phyloP scores from a whole-genome alignment of 371 early-diverging fungal species.

The Mortierella polycephala region DNA sequence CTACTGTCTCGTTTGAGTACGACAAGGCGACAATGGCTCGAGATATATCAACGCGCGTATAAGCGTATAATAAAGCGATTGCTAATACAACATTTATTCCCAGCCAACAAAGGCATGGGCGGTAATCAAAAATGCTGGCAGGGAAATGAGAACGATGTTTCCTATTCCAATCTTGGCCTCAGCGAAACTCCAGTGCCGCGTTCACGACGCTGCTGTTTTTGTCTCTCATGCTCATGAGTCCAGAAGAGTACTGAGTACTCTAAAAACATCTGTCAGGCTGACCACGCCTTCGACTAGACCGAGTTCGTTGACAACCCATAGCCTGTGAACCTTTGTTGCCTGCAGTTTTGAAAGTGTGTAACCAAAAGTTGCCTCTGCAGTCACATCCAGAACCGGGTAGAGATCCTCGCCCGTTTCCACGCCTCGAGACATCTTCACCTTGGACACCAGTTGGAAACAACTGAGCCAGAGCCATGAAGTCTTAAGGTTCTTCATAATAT shows the following conservation, averaged over 20 bases:
- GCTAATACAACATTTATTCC: too few relatives aligned
- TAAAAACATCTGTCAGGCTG: conserved; percentile 77
- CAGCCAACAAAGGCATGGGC: too few relatives aligned
- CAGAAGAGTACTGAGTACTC: conserved; percentile 50
- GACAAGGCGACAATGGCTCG: too few relatives aligned
- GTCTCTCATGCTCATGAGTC: not conserved
- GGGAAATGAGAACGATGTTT: not conserved
- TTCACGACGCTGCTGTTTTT: not conserved
- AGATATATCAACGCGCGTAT: too few relatives aligned
- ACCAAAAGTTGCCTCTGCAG: conserved; percentile 69
- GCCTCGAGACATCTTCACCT: conserved; percentile 23
- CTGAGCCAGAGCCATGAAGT: conserved; percentile 34
- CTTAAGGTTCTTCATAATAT: conserved; percentile 29
- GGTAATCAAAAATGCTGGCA: too few relatives aligned
- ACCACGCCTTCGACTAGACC: conserved; percentile 70
- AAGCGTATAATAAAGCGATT: too few relatives aligned
- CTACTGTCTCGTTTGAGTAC: too few relatives aligned
- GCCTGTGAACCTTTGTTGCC: conserved; percentile 83
- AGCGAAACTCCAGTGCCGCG: not conserved
- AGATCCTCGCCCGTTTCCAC: conserved; percentile 62
- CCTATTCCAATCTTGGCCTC: not conserved
- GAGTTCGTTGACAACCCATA: conserved; percentile 77
- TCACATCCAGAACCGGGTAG: conserved; percentile 81
- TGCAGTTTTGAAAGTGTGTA: conserved; percentile 77
- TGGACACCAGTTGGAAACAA: conserved; percentile 35